Evolutionary conservation across 116 monocot species (phyloP), one percentile per base, ranked within the genome.

Genomic region (Dioscorea cayenensis): DNA sequence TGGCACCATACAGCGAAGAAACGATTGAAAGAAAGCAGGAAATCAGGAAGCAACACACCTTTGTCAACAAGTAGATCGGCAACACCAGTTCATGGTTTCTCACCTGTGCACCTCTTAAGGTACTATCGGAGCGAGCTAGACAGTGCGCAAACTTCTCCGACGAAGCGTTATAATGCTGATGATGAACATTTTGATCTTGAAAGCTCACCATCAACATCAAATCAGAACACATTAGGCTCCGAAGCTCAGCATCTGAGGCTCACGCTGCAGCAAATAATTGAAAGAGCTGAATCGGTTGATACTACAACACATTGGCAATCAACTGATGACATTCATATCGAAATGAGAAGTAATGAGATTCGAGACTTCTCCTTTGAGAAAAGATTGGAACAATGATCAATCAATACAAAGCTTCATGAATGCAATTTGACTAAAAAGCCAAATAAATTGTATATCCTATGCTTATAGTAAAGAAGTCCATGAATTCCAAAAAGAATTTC

Each of bases 1-100:
- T 84, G 84, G 84, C 84, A 84, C 14, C 72, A 70, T 14, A 70
- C 65, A 23, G 84, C 84, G 11, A 72, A 60, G 43, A 76, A 76
- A 67, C 72, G 64, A 64, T 3, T 84, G n/a, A 84, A 84, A 32
- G 76, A 84, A 69, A 75, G 17, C 60, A 59, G n/a, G 14, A n/a
- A 28, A 5, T 76, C 68, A 22, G 49, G 76, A 14, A 36, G 28
- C 8, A 22, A 22, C 36, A 67, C 67, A n/a, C 71, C 77, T 3
- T 4, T 23, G 38, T 77, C 71, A 16, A 71, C 71, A 16, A 71
- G 66, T 52, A 51, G 71, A 14, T 63, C 75, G 8, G 36, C 62
- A 3, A 70, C 77, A 3, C 63, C 70, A 1, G 2, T 32, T 2
- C 50, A 49, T 19, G 61, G 77, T 17, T 27, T 71, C 3, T 71